These are phyloP conservation scores for Hippophae gyantsensis DNA, from an alignment of 306 rosid species.

Conservation along the genomic window DNA sequence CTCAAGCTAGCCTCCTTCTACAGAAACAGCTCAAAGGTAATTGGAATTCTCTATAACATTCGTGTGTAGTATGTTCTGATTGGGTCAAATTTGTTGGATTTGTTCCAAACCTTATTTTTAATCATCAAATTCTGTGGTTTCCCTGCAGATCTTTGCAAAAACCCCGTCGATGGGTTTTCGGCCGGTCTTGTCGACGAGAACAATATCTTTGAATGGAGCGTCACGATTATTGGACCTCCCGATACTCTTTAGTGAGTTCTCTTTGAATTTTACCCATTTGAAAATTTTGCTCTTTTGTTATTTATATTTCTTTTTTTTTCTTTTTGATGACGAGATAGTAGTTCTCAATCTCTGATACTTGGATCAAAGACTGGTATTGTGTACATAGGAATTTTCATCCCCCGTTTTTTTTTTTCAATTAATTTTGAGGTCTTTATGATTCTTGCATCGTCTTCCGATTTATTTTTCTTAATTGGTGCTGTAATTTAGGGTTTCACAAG, in stretches of 20 bases:
- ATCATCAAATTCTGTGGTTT: slow-evolving; percentile 2
- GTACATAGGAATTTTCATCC: neutral
- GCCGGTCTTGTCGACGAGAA: slow-evolving; percentile 89
- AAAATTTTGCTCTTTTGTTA: neutral
- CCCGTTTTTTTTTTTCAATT: slow-evolving; percentile 1
- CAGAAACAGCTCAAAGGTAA: slow-evolving; percentile 92
- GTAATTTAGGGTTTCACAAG: neutral
- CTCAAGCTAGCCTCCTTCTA: slow-evolving; percentile 94
- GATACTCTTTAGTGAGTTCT: slow-evolving; percentile 84
- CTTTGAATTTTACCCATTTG: neutral
- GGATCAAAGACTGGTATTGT: slow-evolving; percentile 15
- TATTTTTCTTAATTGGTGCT: neutral
- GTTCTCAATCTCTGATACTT: slow-evolving; percentile 4
- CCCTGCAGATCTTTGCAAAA: slow-evolving; percentile 79
- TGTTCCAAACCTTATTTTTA: slow-evolving; percentile 1
- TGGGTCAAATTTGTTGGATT: slow-evolving; percentile 22
- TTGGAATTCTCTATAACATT: neutral
- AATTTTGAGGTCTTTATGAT: neutral
- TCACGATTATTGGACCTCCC: slow-evolving; percentile 94
- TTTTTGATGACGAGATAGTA: slow-evolving; percentile 1
- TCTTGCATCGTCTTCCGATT: too few relatives aligned
- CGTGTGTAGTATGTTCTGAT: neutral
- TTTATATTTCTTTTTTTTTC: slow-evolving; percentile 6
- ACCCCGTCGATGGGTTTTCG: slow-evolving; percentile 92
- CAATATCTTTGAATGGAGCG: slow-evolving; percentile 97